Evolutionary conservation across 2,329 filamentous ascomycete genomes (phyloP).

Genomic region (Lithohypha guttulata): DNA sequence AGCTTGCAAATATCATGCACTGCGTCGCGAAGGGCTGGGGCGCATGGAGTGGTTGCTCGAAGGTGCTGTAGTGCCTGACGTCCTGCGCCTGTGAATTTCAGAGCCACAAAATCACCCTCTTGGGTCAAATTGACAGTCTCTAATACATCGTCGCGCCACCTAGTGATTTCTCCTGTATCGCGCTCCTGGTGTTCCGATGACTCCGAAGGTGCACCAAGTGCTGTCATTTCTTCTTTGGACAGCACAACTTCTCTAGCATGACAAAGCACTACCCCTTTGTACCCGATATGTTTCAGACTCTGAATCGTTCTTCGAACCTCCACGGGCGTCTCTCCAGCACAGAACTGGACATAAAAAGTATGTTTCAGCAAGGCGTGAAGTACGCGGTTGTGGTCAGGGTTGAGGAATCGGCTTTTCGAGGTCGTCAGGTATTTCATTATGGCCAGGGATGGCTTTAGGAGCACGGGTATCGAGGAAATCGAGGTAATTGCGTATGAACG

Average conservation of each 20-base stretch:
- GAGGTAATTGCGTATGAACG: slow-evolving; percentile 21
- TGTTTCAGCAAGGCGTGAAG: slow-evolving; percentile 61
- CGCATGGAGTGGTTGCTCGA: slow-evolving; percentile 50
- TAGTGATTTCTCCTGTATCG: slow-evolving; percentile 26
- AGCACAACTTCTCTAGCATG: slow-evolving; percentile 76
- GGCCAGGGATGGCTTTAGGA: slow-evolving; percentile 59
- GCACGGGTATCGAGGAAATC: slow-evolving; percentile 29
- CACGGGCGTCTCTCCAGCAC: slow-evolving; percentile 61
- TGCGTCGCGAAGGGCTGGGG: slow-evolving; percentile 53
- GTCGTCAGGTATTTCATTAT: slow-evolving; percentile 60
- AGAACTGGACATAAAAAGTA: slow-evolving; percentile 87
- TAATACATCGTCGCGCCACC: slow-evolving; percentile 65
- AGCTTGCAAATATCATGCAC: slow-evolving; percentile 66
- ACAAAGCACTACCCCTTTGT: slow-evolving; percentile 70
- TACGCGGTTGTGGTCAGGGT: slow-evolving; percentile 64
- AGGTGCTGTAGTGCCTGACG: slow-evolving; percentile 58
- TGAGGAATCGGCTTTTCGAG: slow-evolving; percentile 54
- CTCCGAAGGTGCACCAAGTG: slow-evolving; percentile 10
- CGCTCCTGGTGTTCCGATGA: slow-evolving; percentile 11
- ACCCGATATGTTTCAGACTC: slow-evolving; percentile 62
- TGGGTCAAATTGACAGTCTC: slow-evolving; percentile 49
- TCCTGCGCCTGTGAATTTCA: slow-evolving; percentile 77
- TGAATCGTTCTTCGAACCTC: slow-evolving; percentile 59
- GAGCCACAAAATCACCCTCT: slow-evolving; percentile 51
- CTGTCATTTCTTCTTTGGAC: slow-evolving; percentile 28